phyloP scores from a whole-genome alignment of 78 protist genomes.

The Dictyostelium capitatum region DNA sequence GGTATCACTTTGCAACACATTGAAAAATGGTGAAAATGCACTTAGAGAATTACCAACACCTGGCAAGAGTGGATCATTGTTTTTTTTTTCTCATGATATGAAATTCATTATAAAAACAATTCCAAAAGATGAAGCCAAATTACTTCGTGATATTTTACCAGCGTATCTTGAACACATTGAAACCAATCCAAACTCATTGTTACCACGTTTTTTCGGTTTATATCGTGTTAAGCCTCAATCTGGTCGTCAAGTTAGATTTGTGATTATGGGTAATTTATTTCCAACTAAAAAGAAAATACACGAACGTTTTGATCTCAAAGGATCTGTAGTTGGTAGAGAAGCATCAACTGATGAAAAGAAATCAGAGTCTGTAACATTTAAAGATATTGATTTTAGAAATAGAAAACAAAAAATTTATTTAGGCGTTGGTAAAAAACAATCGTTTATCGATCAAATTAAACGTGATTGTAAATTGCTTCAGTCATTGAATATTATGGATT shows the following conservation, averaged over 20 bases:
- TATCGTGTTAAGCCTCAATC: conserved; percentile 81
- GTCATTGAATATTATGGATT: conserved; percentile 90
- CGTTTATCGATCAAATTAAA: conserved; percentile 78
- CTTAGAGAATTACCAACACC: conserved; percentile 91
- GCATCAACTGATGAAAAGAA: conserved; percentile 74
- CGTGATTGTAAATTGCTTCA: conserved; percentile 76
- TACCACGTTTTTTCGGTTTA: conserved; percentile 95
- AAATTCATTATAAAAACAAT: conserved; percentile 94
- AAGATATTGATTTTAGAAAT: conserved; percentile 77
- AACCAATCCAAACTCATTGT: conserved; percentile 88
- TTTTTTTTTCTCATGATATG: conserved; percentile 91
- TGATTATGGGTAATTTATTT: conserved; percentile 95
- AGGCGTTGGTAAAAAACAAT: conserved; percentile 54
- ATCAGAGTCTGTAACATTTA: conserved; percentile 71
- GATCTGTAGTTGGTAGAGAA: conserved; percentile 71
- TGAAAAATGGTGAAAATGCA: conserved; percentile 54
- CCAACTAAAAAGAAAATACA: conserved; percentile 86
- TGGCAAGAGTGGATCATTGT: conserved; percentile 92
- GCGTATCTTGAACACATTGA: conserved; percentile 85
- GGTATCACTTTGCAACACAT: conserved; percentile 69
- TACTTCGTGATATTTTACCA: conserved; percentile 89
- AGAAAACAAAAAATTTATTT: conserved; percentile 51
- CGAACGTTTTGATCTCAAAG: conserved; percentile 95
- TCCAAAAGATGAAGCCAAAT: conserved; percentile 89
- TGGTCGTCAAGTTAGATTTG: conserved; percentile 89